These are phyloP conservation scores for Clarireedia homoeocarpa DNA, from an alignment of 2,329 filamentous ascomycete genomes.

Conservation along the genomic window DNA sequence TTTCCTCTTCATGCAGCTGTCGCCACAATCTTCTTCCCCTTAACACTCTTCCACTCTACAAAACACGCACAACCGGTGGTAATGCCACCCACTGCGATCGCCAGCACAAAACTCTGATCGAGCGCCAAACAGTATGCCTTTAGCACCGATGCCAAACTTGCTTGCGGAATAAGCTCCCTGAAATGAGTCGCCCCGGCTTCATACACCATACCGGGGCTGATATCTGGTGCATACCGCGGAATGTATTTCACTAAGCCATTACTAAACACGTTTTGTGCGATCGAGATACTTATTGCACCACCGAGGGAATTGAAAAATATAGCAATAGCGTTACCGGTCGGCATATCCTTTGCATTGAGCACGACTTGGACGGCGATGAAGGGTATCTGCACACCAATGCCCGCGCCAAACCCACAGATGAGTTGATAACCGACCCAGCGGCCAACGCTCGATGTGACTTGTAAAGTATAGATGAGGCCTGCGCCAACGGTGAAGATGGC, in stretches of 20 bases:
- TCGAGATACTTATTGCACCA: constrained; percentile 41
- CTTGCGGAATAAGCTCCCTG: constrained; percentile 27
- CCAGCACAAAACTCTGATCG: constrained; percentile 22
- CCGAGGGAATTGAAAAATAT: constrained; percentile 54
- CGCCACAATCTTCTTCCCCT: constrained; percentile 25
- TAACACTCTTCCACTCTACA: constrained; percentile 28
- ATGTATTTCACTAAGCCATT: constrained; percentile 24
- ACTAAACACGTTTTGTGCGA: constrained; percentile 44
- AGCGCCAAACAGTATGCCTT: constrained; percentile 32
- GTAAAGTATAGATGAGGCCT: constrained; percentile 36
- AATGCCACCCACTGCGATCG: constrained; percentile 26
- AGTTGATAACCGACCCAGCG: constrained; percentile 48
- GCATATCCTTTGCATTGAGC: constrained; percentile 43
- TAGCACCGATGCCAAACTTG: constrained; percentile 33
- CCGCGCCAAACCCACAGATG: constrained; percentile 39
- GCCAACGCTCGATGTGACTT: constrained; percentile 35
- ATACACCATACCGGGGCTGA: constrained; percentile 33
- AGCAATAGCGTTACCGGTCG: constrained; percentile 46
- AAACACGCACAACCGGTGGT: constrained; percentile 22
- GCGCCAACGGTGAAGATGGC: constrained; percentile 37
- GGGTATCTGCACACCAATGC: constrained; percentile 38
- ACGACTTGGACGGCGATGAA: constrained; percentile 45
- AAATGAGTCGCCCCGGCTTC: constrained; percentile 37
- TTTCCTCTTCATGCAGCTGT: constrained; percentile 13
- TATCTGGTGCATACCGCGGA: constrained; percentile 26